Evolutionary conservation across 192 early-diverging fungal species (phyloP), one percentile per base, ranked within the genome.

Genomic region (Coemansia sp.): DNA sequence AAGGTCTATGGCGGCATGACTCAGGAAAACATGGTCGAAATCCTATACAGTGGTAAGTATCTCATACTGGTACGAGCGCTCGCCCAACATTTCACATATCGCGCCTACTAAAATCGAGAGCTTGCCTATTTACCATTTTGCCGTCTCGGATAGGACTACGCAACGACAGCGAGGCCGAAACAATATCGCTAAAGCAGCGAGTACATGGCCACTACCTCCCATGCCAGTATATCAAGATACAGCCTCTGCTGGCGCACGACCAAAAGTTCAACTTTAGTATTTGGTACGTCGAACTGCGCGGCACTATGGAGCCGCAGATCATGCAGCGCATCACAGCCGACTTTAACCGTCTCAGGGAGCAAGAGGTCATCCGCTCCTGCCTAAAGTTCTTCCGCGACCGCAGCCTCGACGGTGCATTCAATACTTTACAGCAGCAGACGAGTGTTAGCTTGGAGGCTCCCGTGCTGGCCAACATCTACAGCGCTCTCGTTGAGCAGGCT

Each of bases 231-330:
- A 89, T 99, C 65, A 95, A 94, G 86, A 95, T 99, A 58, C 89
- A 91, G 20, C 96, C 96, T 31, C 73, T 95, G 41, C 78, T 92
- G 62, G 91, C 96, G 1, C 92, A 92, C 85, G 94, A 92, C 21
- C 85, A 92, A 56, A 95, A 96, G 62, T 97, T 96, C 75, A 95
- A 94, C 79, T 97, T 95, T 78, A 91, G 88, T 60, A 91, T 99
- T 20, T 99, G 96, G 96, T 92, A 91, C 75, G 85, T 97, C 8
- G 93, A 96, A 82, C 69, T 97, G 12, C 86, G 84, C 38, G 96
- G 96, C 0, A 85, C 91, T 10, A 76, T 83, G 35, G 86, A 95
- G 39, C 70, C 79, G 23, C 84, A 84, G 28, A 66, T 93, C 16
- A 88, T 96, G 6, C 85, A 92, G 16, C 36, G 56, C 18, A 63